Evolutionary conservation across 176 grass and related monocot genomes (phyloP), one percentile per base, ranked within the genome.

Genomic region (Oropetium thomaeum): DNA sequence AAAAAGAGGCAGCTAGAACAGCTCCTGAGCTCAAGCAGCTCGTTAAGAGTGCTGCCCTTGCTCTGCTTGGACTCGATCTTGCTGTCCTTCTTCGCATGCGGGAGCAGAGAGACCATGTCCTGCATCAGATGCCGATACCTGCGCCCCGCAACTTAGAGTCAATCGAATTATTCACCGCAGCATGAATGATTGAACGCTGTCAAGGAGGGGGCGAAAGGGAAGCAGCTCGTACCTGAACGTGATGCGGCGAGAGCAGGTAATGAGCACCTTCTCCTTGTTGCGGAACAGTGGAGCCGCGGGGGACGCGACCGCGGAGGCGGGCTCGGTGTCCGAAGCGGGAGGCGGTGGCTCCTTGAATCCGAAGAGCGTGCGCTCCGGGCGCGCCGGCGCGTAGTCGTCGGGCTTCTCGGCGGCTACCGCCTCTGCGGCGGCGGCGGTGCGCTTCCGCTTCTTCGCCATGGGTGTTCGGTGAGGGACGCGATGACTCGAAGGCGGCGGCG

Each of bases 11-110:
- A 83, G 66, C 88, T 91, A 15, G 94, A 93, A 65, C 89, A 99
- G 55, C 78, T 95, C 44, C 96, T 83, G 25, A 95, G 89, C 79
- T 99, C 91, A 26, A 99, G 29, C n/a, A 99, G 72, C 74, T 99
- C 91, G 78, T 99, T 92, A 1, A 99, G 89, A 19, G 92, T 81
- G 27, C 29, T 58, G 0, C 87, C 91, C 83, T 95, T 99, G 75
- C 89, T 99, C 84, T 94, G 82, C 81, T 92, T 95, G 1, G 91
- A 95, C 73, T 95, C 96, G 1, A 99, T 51, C 84, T 99, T 99
- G 84, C 89, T 99, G 70, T 99, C 96, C 75, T 95, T 99, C 82
- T 99, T 99, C 30, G 81, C 81, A 52, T 95, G 96, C 25, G 96
- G 91, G 40, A 99, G 77, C 38, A 98, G 69, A 7, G 89, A 92